phyloP scores from a whole-genome alignment of 2,329 filamentous ascomycete species.

The Penicillium sp. region DNA sequence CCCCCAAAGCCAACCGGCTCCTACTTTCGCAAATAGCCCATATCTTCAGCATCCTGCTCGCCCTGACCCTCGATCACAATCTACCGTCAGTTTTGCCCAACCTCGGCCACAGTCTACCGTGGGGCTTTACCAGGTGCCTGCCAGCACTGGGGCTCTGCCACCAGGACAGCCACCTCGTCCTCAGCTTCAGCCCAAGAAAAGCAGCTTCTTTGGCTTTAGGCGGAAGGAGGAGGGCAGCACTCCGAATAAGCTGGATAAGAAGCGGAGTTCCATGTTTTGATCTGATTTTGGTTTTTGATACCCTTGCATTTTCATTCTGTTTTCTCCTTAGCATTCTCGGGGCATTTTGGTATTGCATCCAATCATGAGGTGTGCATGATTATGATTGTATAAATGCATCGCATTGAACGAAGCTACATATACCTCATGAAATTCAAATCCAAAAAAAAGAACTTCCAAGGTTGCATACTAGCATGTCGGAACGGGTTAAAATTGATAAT shows the following conservation, averaged over 20 bases:
- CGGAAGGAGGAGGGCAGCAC: conserved; percentile 33
- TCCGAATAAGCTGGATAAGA: conserved; percentile 41
- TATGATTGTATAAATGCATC: background rate
- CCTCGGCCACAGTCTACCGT: conserved; percentile 18
- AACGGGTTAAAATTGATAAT: background rate
- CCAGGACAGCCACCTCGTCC: background rate
- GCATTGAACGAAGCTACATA: background rate
- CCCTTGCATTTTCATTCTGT: background rate
- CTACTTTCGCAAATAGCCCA: conserved; percentile 16
- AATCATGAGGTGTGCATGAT: background rate
- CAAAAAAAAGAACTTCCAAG: background rate
- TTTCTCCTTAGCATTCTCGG: background rate
- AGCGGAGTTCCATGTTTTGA: conserved; percentile 50
- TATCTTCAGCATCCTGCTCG: conserved; percentile 17
- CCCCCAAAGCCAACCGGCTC: conserved; percentile 8
- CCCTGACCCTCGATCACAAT: conserved; percentile 20
- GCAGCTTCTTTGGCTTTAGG: conserved; percentile 48
- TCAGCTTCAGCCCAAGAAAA: conserved; percentile 42
- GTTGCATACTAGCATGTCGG: too few species aligned
- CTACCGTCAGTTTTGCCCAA: conserved; percentile 10
- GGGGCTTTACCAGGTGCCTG: conserved; percentile 13
- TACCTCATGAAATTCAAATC: background rate
- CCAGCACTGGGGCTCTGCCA: conserved; percentile 14
- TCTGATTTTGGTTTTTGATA: background rate
- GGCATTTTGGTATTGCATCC: background rate